Conservation (phyloP, 2,329 filamentous ascomycete genomes). For the Colletotrichum truncatum region DNA sequence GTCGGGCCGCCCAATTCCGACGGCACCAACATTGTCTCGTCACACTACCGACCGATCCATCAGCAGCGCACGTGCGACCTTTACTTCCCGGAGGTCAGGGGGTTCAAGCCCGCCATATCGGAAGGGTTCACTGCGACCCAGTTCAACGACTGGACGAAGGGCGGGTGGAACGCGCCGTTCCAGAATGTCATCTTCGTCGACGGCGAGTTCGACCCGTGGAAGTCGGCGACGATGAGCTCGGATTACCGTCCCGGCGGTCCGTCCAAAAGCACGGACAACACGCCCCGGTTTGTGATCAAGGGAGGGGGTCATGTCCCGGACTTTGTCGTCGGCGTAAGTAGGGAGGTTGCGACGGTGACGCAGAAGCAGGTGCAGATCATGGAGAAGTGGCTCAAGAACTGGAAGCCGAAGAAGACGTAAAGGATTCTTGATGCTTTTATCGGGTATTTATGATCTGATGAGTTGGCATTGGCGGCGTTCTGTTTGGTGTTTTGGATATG, state of each 20-base stretch:
- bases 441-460: background rate
- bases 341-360: background rate
- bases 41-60: background rate
- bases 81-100: conserved; percentile 9
- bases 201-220: conserved; percentile 28
- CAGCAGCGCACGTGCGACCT: background rate
- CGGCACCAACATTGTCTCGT: conserved; percentile 21
- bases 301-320: conserved; percentile 15
- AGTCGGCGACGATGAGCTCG: conserved; percentile 20
- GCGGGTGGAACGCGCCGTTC: conserved; percentile 18
- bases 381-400: conserved; percentile 25
- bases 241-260: conserved; percentile 20
- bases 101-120: conserved; percentile 7
- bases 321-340: background rate
- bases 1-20: conserved; percentile 13
- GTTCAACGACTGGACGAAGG: conserved; percentile 20
- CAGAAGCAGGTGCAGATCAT: conserved; percentile 16
- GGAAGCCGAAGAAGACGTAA: conserved; percentile 15
- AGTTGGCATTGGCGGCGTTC: conserved; percentile 10
- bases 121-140: conserved; percentile 17
- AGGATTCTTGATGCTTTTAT: background rate
- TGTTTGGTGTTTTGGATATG: too few species aligned
- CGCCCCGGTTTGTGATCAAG: conserved; percentile 13
- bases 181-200: conserved; percentile 26
- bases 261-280: conserved; percentile 6